A percentile compares a stretch with the other conserved stretches of the same genome.
Conservation (phyloP, 768 basidiomycete species). For the Pluteus cervinus region DNA sequence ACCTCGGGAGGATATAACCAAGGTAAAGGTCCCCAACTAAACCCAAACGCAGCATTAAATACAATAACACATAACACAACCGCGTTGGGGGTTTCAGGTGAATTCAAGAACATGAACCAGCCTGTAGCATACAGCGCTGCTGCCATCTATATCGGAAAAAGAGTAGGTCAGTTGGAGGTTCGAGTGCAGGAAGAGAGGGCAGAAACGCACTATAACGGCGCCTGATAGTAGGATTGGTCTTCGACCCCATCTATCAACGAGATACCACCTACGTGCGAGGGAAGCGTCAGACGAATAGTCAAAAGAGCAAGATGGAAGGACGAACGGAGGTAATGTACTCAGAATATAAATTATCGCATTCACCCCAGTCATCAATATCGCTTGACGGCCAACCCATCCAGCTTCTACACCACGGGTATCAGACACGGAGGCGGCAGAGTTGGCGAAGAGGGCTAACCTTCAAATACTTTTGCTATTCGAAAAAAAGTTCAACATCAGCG, state of each 20-base stretch:
- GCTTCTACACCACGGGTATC: conserved; percentile 51
- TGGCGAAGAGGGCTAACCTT: conserved; percentile 44
- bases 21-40: conserved; percentile 84
- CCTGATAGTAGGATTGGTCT: conserved; percentile 86
- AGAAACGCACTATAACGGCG: conserved; percentile 60
- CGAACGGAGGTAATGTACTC: conserved; percentile 80
- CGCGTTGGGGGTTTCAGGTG: conserved; percentile 76
- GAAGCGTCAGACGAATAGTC: conserved; percentile 5
- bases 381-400: conserved; percentile 91
- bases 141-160: conserved; percentile 56
- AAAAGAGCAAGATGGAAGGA: conserved; percentile 5
- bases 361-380: conserved; percentile 93
- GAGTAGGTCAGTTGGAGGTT: no score
- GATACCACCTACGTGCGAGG: conserved; percentile 67
- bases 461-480: conserved; percentile 77
- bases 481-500: conserved; percentile 1
- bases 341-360: conserved; percentile 79
- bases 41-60: conserved; percentile 95
- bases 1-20: conserved; percentile 87
- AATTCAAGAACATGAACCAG: conserved; percentile 91
- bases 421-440: neutral
- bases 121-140: conserved; percentile 77
- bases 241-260: conserved; percentile 89
- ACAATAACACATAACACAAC: conserved; percentile 87
- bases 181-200: neutral